Evolutionary conservation across 352 stramenopile species (phyloP), one percentile per base, ranked within the genome.

Genomic region (Ophiocytium majus): DNA sequence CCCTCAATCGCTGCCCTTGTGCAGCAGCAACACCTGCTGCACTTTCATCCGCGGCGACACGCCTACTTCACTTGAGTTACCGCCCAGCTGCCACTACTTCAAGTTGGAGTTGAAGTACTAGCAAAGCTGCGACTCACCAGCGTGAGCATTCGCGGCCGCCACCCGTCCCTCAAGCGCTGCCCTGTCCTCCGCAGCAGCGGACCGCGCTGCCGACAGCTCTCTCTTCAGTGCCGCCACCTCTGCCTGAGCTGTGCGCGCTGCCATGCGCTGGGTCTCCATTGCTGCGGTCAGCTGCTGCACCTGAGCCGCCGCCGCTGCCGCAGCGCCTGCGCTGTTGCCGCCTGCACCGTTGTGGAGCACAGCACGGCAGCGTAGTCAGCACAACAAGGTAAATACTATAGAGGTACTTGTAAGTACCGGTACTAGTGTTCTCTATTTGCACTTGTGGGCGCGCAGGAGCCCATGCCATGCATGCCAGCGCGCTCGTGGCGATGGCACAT

Each of bases 141-240:
- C 64, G 17, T 76, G 64, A 17, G 64, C 64, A 17, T 5, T 37
- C 5, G 31, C 31, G 17, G 64, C 64, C 5, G 5, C 10, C 64
- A 17, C 64, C 5, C 64, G 64, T 17, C 5, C 31, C 34, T 76
- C 64, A 5, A 76, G 64, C 64, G 34, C 31, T 14, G 64, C 64
- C 5, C 34, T 5, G 31, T 76, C 64, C 34, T 76, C 64, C 34
- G 64, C 64, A 5, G 64, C 64, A 5, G 64, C 83, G 14, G 83
- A 80, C 32, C 83, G 83, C 19, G 66, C 83, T 10, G 63, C 83
- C 76, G 81, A 64, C 0, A 83, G 64, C 36, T 86, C 76, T 43
- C 78, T 43, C 0, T 79, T 17, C 34, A 83, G 63, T 17, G 64
- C 34, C 5, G 5, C 31, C 64, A 17, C 31, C 64, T 76, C 64